Percentiles rank a stretch among this genome's conserved stretches.
phyloP scores from a whole-genome alignment of 352 stramenopile genomes.

The Phytophthora fragariae region DNA sequence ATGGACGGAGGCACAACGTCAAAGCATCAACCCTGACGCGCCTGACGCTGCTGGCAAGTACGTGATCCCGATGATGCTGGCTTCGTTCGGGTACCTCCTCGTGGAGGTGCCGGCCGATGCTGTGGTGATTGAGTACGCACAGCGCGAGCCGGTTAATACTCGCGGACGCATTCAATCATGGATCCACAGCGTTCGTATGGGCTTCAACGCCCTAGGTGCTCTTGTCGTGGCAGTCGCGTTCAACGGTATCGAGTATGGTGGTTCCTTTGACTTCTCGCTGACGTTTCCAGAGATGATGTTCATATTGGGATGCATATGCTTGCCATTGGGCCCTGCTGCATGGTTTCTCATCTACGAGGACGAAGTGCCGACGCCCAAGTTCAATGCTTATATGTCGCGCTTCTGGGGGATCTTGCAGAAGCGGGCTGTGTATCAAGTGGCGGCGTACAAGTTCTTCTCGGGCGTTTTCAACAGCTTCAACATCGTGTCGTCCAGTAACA shows the following conservation, averaged over 20 bases:
- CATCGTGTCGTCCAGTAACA: conserved; percentile 53
- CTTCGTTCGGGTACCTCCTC: conserved; percentile 63
- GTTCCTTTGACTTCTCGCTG: conserved; percentile 57
- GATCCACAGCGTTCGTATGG: conserved; percentile 57
- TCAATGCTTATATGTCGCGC: conserved; percentile 38
- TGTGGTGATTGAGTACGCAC: conserved; percentile 63
- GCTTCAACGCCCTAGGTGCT: conserved; percentile 48
- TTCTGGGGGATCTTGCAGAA: conserved; percentile 66
- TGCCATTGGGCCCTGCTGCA: conserved; percentile 36
- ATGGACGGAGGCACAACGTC: conserved; percentile 35
- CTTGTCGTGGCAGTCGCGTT: conserved; percentile 53
- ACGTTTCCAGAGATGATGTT: conserved; percentile 65
- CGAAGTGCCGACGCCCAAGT: conserved; percentile 27
- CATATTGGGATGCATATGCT: conserved; percentile 41
- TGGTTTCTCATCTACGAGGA: conserved; percentile 40
- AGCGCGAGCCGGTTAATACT: conserved; percentile 57
- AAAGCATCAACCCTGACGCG: conserved; percentile 46
- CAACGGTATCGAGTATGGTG: conserved; percentile 61
- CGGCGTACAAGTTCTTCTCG: conserved; percentile 68
- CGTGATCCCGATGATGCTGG: conserved; percentile 72
- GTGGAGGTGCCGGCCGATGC: conserved; percentile 61
- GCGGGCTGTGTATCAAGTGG: conserved; percentile 62
- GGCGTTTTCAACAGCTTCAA: conserved; percentile 69
- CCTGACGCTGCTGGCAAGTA: conserved; percentile 51
- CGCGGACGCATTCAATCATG: conserved; percentile 58